Evolutionary conservation across 1,139 yeast species (phyloP).

Genomic region (Geotrichum cucujoidarum): DNA sequence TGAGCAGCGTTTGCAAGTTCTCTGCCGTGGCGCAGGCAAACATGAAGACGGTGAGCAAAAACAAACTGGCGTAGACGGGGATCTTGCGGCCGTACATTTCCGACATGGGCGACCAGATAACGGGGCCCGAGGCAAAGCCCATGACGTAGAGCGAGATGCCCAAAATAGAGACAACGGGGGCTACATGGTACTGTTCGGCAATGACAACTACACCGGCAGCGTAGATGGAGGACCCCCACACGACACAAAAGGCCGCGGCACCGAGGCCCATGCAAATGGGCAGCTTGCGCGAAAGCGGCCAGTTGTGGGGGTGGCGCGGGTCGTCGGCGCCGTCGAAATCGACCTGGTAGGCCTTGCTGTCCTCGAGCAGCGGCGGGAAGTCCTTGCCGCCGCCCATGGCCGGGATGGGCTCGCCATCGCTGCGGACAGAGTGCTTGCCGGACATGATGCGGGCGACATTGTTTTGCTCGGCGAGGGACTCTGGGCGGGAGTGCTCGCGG

Average conservation of each 20-base stretch:
- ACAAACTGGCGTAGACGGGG: conserved; percentile 49
- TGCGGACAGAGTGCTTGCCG: conserved; percentile 2
- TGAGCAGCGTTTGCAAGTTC: conserved; percentile 64
- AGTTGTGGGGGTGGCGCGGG: conserved; percentile 48
- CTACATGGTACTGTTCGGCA: conserved; percentile 31
- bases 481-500: too few relatives aligned
- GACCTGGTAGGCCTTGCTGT: conserved; percentile 45
- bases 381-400: conserved; percentile 45
- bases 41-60: conserved; percentile 55
- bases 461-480: conserved; percentile 20
- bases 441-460: conserved; percentile 18
- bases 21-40: conserved; percentile 72
- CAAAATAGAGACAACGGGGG: conserved; percentile 38
- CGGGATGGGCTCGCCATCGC: conserved; percentile 13
- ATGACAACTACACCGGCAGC: conserved; percentile 37
- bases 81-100: conserved; percentile 68
- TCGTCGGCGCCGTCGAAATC: conserved; percentile 50
- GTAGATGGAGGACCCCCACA: conserved; percentile 45
- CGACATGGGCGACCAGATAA: conserved; percentile 75
- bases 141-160: conserved; percentile 69
- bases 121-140: conserved; percentile 81
- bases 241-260: conserved; percentile 37
- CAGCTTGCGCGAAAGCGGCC: conserved; percentile 39
- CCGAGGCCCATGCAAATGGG: conserved; percentile 35
- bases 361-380: conserved; percentile 48